Conservation (phyloP, 164 flowering plant species). For the Stephania japonica region DNA sequence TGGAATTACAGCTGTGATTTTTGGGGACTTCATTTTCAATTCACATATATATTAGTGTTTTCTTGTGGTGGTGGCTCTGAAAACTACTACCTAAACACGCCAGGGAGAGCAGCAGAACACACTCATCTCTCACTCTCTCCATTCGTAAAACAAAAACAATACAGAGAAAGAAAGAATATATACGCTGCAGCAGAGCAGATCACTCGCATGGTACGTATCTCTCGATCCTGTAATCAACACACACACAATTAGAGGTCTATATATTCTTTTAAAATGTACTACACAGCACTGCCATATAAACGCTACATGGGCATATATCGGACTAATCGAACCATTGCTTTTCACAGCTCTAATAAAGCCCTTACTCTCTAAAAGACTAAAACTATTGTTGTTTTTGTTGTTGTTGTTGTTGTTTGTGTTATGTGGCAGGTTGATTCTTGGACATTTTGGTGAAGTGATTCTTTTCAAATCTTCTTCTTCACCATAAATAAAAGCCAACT, state of each 20-base stretch:
- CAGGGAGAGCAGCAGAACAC: conserved; percentile 8
- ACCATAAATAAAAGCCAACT: background rate
- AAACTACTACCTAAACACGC: conserved; percentile 28
- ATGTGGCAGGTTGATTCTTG: too few relatives aligned
- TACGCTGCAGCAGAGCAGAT: conserved; percentile 15
- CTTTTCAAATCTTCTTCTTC: background rate
- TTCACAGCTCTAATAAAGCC: background rate
- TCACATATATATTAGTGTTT: conserved; percentile 9
- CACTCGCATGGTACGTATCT: conserved; percentile 14
- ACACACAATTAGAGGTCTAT: too few relatives aligned
- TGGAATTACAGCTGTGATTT: conserved; percentile 16
- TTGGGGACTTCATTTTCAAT: conserved; percentile 10
- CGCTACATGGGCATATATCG: background rate
- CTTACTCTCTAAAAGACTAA: background rate
- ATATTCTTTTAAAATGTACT: too few relatives aligned
- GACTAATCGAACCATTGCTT: background rate
- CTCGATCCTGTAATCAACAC: conserved; percentile 18
- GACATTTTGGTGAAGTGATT: too few relatives aligned
- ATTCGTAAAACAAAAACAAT: background rate
- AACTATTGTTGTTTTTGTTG: background rate
- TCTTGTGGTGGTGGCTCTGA: conserved; percentile 24
- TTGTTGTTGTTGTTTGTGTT: background rate
- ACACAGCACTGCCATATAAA: background rate
- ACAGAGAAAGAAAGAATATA: conserved; percentile 13
- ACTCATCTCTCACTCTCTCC: background rate